A percentile compares a stretch with the other conserved stretches of the same genome.
These are phyloP conservation scores for Aspergillus aculeatus DNA, from an alignment of 2,329 filamentous ascomycete genomes.

Conservation along the genomic window DNA sequence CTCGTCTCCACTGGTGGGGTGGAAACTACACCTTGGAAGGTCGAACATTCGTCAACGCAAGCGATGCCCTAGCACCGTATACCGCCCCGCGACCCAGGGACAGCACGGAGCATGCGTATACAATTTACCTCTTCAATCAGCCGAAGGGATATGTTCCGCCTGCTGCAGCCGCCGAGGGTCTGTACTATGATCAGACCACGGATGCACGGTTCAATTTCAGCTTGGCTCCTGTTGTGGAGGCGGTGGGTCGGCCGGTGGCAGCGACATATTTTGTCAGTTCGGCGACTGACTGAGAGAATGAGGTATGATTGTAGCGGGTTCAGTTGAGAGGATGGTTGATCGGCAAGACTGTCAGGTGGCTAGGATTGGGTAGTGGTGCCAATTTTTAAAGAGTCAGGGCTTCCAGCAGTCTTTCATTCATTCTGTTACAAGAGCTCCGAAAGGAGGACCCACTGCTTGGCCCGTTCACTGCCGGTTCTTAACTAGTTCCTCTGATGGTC, in stretches of 20 bases:
- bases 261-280: not conserved
- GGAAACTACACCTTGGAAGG: not conserved
- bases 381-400: too few species aligned
- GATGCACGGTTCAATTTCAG: not conserved
- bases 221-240: not conserved
- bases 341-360: too few species aligned
- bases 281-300: not conserved
- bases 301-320: not conserved
- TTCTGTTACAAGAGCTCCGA: too few species aligned
- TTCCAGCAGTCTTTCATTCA: too few species aligned
- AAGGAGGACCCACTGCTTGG: fast-evolving
- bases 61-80: not conserved
- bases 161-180: not conserved
- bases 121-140: not conserved
- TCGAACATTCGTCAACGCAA: not conserved
- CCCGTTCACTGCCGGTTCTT: too few species aligned
- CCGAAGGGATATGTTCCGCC: not conserved
- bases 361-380: too few species aligned
- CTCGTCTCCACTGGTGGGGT: conserved; percentile 2
- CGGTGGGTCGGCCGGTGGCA: not conserved
- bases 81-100: not conserved
- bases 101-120: not conserved
- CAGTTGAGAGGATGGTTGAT: too few species aligned
- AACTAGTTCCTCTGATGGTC: too few species aligned
- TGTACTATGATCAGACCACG: not conserved